Evolutionary conservation across 306 rosid species (phyloP).

Genomic region (Neltuma alba): DNA sequence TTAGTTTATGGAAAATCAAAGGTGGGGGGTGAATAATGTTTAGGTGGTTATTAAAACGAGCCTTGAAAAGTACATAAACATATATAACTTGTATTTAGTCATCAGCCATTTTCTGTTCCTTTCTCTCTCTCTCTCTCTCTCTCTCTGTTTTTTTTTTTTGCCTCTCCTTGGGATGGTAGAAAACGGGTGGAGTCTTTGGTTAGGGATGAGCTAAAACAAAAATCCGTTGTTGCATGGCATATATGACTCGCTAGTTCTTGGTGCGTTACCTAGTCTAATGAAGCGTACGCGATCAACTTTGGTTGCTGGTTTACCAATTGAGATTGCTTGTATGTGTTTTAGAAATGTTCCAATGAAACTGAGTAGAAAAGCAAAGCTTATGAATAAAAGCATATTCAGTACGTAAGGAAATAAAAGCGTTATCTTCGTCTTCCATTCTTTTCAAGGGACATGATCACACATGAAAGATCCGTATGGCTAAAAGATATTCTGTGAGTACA

Average conservation of each 20-base stretch:
- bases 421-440: not conserved
- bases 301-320: not conserved
- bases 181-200: not conserved
- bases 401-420: not conserved
- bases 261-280: not conserved
- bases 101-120: not conserved
- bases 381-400: not conserved
- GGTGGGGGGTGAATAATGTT: not conserved
- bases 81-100: not conserved
- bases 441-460: not conserved
- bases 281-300: not conserved
- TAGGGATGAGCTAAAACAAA: too few relatives aligned
- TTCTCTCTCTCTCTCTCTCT: not conserved
- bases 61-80: conserved; percentile 13
- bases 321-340: not conserved
- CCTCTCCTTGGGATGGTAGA: not conserved
- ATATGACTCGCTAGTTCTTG: not conserved
- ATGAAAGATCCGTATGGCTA: not conserved
- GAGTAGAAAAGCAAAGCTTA: not conserved
- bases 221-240: too few relatives aligned
- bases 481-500: not conserved
- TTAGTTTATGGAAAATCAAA: not conserved
- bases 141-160: too few relatives aligned
- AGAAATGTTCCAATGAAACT: not conserved
- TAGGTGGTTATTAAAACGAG: not conserved